Base-by-base conservation (phyloP, 1,284 basidiomycete genomes). In the Tilletia walkeri region DNA sequence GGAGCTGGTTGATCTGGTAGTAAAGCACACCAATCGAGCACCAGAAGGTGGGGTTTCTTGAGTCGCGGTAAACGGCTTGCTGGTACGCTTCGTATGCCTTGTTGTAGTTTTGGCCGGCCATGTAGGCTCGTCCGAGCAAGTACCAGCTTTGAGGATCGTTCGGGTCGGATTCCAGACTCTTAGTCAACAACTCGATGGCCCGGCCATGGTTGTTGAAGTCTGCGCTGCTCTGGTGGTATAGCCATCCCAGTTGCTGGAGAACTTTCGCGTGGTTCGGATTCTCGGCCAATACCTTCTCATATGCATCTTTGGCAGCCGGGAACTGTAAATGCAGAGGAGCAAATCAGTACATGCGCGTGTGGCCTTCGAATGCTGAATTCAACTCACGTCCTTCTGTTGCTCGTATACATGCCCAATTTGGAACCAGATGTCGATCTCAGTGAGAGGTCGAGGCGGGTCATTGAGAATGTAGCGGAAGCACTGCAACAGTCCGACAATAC, bases 21-120 rank as follows among this genome's bases (percentile, higher is more conserved):
- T 99, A 99, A 1, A 99, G 88, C 0, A 99, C 95, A 69, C 96
- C 95, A 79, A 99, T 99, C 36, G 94, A 97, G 84, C 96, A 99
- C 96, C 95, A 99, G 86, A 98, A 98, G 0, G 95, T 97, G 0
- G 96, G 96, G 84, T 98, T 99, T 75, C 95, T 93, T 9, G 95
- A 95, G 80, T 99, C 95, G 66, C 95, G 91, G 85, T 99, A 99
- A 34, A 99, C 95, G 4, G 95, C 95, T 85, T 99, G 95, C 83
- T 99, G 95, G 82, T 99, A 99, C 0, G 95, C 95, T 85, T 99
- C 95, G 86, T 99, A 99, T 1, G 96, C 96, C 85, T 98, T 98
- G 88, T 96, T 98, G 87, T 96, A 97, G 84, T 97, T 95, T 84
- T 94, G 92, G n/a, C 92, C 93, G 4, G 93, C 92, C 95, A 99